A percentile compares a stretch with the other conserved stretches of the same genome.
Evolutionary conservation across 306 rosid species (phyloP).

Genomic region (Ochetophila trinervis): DNA sequence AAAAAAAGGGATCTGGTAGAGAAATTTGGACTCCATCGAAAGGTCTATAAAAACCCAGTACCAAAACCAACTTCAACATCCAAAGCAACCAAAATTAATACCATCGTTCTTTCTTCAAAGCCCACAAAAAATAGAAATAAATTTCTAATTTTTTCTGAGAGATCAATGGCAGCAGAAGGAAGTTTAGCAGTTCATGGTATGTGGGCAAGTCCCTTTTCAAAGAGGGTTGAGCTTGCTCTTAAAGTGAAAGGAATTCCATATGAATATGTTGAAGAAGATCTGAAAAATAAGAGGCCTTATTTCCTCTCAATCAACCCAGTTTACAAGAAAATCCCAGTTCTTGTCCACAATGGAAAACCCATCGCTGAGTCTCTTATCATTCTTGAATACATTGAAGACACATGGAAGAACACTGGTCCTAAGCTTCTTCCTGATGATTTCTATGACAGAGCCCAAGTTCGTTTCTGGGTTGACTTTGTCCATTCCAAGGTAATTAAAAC

Average conservation of each 20-base stretch:
- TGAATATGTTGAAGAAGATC: conserved; percentile 33
- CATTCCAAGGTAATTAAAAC: neutral
- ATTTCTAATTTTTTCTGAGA: too few species aligned
- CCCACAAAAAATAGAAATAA: too few species aligned
- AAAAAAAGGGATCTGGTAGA: too few species aligned
- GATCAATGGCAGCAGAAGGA: conserved; percentile 13
- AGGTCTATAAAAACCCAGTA: too few species aligned
- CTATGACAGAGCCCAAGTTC: conserved; percentile 15
- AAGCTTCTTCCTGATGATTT: conserved; percentile 21
- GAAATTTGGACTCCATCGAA: too few species aligned
- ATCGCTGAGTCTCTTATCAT: conserved; percentile 27
- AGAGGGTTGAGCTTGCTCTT: conserved; percentile 23
- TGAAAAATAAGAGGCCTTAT: conserved; percentile 22
- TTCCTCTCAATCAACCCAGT: conserved; percentile 22
- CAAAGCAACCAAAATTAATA: too few species aligned
- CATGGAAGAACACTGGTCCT: conserved; percentile 20
- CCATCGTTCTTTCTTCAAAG: too few species aligned
- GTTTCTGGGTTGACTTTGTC: conserved; percentile 16
- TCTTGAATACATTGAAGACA: conserved; percentile 28
- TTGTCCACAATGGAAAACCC: conserved; percentile 29
- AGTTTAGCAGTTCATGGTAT: conserved; percentile 22
- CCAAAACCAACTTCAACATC: too few species aligned
- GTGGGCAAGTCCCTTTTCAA: conserved; percentile 19
- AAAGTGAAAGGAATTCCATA: conserved; percentile 19
- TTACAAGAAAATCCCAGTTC: conserved; percentile 28